A percentile compares a stretch with the other conserved stretches of the same genome.
These are phyloP conservation scores for Apiotrichum domesticum DNA, from an alignment of 1,284 basidiomycete genomes.

Conservation along the genomic window DNA sequence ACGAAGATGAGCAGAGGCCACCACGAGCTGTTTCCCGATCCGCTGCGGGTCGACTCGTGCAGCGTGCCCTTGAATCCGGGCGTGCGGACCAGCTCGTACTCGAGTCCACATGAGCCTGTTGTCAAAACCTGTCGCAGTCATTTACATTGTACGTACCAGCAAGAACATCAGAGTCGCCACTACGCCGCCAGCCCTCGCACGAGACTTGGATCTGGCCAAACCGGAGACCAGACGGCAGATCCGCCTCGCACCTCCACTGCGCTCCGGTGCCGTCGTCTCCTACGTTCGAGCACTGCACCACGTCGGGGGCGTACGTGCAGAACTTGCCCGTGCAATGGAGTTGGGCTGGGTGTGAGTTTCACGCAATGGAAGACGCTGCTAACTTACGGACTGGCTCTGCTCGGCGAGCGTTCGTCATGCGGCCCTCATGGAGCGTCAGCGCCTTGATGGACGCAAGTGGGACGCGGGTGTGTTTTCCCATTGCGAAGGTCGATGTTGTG, in stretches of 20 bases:
- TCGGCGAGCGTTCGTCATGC: constrained; percentile 61
- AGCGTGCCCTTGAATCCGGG: background rate
- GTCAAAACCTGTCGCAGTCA: background rate
- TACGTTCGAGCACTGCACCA: constrained; percentile 73
- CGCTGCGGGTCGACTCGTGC: background rate
- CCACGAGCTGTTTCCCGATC: background rate
- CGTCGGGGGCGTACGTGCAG: constrained; percentile 75
- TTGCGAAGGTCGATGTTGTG: background rate
- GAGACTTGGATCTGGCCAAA: constrained; percentile 76
- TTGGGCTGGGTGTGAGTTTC: constrained; percentile 49
- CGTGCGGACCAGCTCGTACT: constrained; percentile 62
- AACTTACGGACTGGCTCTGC: constrained; percentile 56
- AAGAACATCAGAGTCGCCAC: constrained; percentile 74
- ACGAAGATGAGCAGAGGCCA: background rate
- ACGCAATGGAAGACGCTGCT: too few species aligned
- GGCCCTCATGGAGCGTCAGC: constrained; percentile 70
- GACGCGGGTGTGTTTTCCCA: constrained; percentile 39
- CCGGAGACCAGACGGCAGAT: constrained; percentile 69
- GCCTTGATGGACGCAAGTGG: constrained; percentile 63
- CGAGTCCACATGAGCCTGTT: constrained; percentile 71
- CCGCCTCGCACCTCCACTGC: constrained; percentile 90
- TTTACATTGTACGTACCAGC: constrained; percentile 56
- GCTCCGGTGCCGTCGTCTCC: constrained; percentile 64
- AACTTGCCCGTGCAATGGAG: constrained; percentile 71
- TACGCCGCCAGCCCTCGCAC: constrained; percentile 78